Percentiles rank a stretch among this genome's conserved stretches.
Conservation (phyloP, 306 rosid species). For the barrel medic (Medicago truncatula) region MtrunA17r5.0-ANR NC_053043.1:41893001-41893500, state of each 20-base stretch:
- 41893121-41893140: conserved; percentile 84
- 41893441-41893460: conserved; percentile 55
- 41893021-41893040: conserved; percentile 91
- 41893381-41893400: conserved; percentile 89
- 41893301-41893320: conserved; percentile 83
- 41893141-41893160: conserved; percentile 92
- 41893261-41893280: conserved; percentile 64
- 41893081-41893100: conserved; percentile 88
- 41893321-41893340: conserved; percentile 82
- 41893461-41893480: conserved; percentile 85
- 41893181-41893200: conserved; percentile 81
- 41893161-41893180: conserved; percentile 92
- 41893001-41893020: conserved; percentile 43
- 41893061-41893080: conserved; percentile 77
- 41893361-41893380: conserved; percentile 84
- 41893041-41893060: conserved; percentile 82
- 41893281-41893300: conserved; percentile 93
- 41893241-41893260: conserved; percentile 39
- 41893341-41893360: conserved; percentile 86
- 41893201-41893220: conserved; percentile 70
- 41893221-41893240: conserved; percentile 65
- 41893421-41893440: conserved; percentile 72
- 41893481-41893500: conserved; percentile 76
- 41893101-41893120: conserved; percentile 96
- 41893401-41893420: conserved; percentile 73